Base-by-base conservation (phyloP, 345 rosid species). In the Gossypium longicalyx region DNA sequence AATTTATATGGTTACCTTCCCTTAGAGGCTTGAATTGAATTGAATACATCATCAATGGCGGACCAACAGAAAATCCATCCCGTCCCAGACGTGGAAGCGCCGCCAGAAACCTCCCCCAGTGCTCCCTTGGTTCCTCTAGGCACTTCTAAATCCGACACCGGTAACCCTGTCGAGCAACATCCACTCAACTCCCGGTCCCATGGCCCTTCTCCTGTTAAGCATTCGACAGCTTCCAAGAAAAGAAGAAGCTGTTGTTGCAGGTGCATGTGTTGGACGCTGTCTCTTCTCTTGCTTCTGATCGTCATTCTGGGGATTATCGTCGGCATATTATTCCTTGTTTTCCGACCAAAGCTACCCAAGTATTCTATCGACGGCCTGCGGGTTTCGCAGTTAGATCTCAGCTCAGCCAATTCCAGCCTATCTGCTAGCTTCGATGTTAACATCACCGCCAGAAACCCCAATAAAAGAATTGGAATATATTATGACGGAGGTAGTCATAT, bases 401-500 rank as follows among this genome's bases (percentile, higher is more conserved):
- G 72, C 12, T 20, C 57, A 51, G 72, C 45, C 48, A 70, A 89
- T 45, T 78, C 89, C 47, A 89, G 87, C 82, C 80, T 92, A 63
- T 58, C 79, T 0, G 89, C 95, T 0, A 75, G 86, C 48, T 90
- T 92, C 53, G 83, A 88, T 43, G 90, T 90, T 7, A 87, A 84
- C 1, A 86, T 94, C 6, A 90, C 92, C 0, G 93, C 97, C 0
- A 77, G 61, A 4, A 94, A 94, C 66, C 97, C 98, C 0, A 94
- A 94, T 75, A 83, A 85, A 82, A 88, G 82, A 49, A 88, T 92
- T 3, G 97, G 98, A 2, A 89, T 94, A 29, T 90, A 89, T 68
- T 94, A 94, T 68, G 94, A 89, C 63, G 85, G 87, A 0, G 97
- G 97, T n/a, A 94, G 98, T 85, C 82, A 45, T 34, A 85, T 94